Percentiles rank a stretch among this genome's conserved stretches.
Evolutionary conservation across 2,329 filamentous ascomycete species (phyloP).

Genomic region (Phialophora verrucosa): DNA sequence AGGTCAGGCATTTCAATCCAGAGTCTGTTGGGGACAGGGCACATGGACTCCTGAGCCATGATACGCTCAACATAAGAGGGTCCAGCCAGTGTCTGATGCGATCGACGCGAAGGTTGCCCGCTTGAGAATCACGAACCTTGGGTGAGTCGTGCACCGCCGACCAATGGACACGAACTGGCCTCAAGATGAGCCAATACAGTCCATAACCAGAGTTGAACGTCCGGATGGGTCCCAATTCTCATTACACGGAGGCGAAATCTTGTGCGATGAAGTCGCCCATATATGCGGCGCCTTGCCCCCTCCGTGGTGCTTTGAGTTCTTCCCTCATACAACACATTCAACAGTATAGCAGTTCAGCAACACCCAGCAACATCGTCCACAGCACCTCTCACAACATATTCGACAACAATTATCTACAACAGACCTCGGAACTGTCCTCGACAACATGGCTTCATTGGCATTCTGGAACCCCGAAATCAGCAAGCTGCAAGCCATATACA

Average conservation of each 20-base stretch:
- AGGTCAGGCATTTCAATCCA: neutral
- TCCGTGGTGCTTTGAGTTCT: neutral
- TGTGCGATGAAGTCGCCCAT: neutral
- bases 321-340: conserved; percentile 1
- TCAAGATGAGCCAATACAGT: neutral
- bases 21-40: neutral
- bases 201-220: neutral
- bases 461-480: conserved; percentile 52
- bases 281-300: neutral
- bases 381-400: conserved; percentile 1
- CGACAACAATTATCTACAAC: neutral
- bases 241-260: neutral
- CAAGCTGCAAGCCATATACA: conserved; percentile 49
- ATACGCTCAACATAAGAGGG: neutral
- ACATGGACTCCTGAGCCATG: neutral
- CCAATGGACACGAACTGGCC: neutral
- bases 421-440: neutral
- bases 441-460: conserved; percentile 9
- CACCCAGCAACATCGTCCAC: neutral
- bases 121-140: conserved; percentile 1
- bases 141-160: neutral
- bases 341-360: neutral
- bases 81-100: neutral
- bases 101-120: neutral
- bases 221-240: too few relatives aligned